phyloP scores from a whole-genome alignment of 1,284 basidiomycete species.

The Melampsora abietis-canadensis region DNA sequence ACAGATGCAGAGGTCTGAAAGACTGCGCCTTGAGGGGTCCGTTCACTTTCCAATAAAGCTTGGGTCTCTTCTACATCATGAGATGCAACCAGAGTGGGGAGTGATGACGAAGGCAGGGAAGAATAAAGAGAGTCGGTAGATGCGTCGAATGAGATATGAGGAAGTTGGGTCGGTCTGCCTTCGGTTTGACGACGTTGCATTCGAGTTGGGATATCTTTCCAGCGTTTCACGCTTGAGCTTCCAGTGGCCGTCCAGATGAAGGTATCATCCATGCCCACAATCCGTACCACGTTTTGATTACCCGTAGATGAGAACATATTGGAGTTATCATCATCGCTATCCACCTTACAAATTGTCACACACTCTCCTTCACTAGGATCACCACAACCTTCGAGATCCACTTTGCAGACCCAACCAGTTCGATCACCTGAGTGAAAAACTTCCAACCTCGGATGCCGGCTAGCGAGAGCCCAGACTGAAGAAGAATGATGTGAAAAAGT shows the following conservation, averaged over 20 bases:
- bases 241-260: slow-evolving; percentile 88
- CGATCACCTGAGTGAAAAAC: slow-evolving; percentile 94
- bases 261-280: slow-evolving; percentile 78
- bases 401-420: slow-evolving; percentile 79
- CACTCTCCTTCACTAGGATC: slow-evolving; percentile 86
- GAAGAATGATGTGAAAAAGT: slow-evolving; percentile 94
- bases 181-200: slow-evolving; percentile 40
- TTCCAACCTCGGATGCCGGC: slow-evolving; percentile 80
- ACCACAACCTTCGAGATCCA: slow-evolving; percentile 76
- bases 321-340: slow-evolving; percentile 45
- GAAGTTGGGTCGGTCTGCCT: background rate
- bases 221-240: slow-evolving; percentile 73
- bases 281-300: slow-evolving; percentile 73
- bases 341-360: slow-evolving; percentile 72
- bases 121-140: background rate
- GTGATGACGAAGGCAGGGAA: background rate
- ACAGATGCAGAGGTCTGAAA: background rate
- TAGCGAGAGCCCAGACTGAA: slow-evolving; percentile 89
- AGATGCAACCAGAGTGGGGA: slow-evolving; percentile 5
- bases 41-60: slow-evolving; percentile 3
- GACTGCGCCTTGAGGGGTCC: slow-evolving; percentile 16
- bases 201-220: slow-evolving; percentile 62
- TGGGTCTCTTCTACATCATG: background rate
- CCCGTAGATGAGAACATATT: slow-evolving; percentile 53
- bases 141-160: background rate